A percentile compares a stretch with the other conserved stretches of the same genome.
Conservation (phyloP, 345 rosid species). For the Hibiscus tridactylites region DNA sequence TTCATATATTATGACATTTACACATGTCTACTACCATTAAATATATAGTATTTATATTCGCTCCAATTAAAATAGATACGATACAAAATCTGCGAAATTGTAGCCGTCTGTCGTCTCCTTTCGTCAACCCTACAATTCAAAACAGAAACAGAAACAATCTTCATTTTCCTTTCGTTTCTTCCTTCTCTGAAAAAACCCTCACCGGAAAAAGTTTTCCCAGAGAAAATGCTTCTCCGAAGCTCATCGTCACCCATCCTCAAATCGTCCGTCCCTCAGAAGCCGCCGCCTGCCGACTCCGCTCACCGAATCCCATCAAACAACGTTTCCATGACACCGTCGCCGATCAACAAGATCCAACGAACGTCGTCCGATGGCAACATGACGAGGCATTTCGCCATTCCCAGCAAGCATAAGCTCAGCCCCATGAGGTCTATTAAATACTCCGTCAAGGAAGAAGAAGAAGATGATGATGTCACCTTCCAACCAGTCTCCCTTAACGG, state of each 20-base stretch:
- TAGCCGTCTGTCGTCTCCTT: too few relatives aligned
- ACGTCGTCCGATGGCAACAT: slow-evolving; percentile 21
- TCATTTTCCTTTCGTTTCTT: background rate
- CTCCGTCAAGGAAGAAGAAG: background rate
- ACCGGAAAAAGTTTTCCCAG: background rate
- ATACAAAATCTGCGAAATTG: too few relatives aligned
- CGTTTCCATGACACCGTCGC: slow-evolving; percentile 15
- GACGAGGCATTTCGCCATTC: slow-evolving; percentile 6
- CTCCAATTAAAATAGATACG: too few relatives aligned
- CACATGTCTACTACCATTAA: too few relatives aligned
- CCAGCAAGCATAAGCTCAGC: slow-evolving; percentile 8
- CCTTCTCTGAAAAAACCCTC: background rate
- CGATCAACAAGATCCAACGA: slow-evolving; percentile 16
- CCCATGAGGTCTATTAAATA: background rate
- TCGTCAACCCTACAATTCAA: too few relatives aligned
- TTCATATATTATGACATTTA: too few relatives aligned
- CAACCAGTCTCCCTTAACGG: background rate
- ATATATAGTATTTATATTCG: too few relatives aligned
- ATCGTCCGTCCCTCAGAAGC: slow-evolving; percentile 5
- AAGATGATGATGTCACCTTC: background rate
- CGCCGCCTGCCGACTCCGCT: slow-evolving; percentile 4
- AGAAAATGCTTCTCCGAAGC: slow-evolving; percentile 33
- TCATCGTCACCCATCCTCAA: slow-evolving; percentile 28
- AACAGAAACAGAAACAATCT: too few relatives aligned
- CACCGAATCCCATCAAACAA: slow-evolving; percentile 3